phyloP scores from a whole-genome alignment of 1,139 yeast genomes.

The Suhomyces yuchorum region DNA sequence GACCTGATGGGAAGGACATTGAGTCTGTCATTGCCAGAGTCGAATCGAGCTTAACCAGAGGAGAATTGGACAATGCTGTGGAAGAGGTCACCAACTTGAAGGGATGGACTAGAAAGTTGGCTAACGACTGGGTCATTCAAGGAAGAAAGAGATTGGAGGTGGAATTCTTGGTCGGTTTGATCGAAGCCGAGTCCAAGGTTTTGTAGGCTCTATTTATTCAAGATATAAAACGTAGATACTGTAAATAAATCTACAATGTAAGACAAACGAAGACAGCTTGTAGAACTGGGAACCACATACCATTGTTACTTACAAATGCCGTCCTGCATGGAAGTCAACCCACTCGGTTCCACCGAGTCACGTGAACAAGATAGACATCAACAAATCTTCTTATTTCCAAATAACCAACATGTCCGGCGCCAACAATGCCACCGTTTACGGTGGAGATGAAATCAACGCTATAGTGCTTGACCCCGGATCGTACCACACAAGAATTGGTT shows the following conservation, averaged over 20 bases:
- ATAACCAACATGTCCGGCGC: slow-evolving; percentile 20
- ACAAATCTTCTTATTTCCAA: background rate
- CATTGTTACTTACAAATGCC: too few relatives aligned
- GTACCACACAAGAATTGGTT: slow-evolving; percentile 79
- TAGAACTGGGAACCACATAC: background rate
- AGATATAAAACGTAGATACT: background rate
- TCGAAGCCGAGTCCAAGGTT: slow-evolving; percentile 58
- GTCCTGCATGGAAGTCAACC: too few relatives aligned
- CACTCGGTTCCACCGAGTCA: background rate
- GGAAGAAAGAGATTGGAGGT: slow-evolving; percentile 89
- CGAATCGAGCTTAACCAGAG: slow-evolving; percentile 70
- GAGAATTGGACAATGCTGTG: slow-evolving; percentile 83
- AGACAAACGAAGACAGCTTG: background rate
- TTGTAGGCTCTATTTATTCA: slow-evolving; percentile 20
- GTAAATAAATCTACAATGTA: background rate
- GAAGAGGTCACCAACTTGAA: slow-evolving; percentile 87
- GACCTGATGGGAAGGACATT: slow-evolving; percentile 73
- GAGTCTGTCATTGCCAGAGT: slow-evolving; percentile 90
- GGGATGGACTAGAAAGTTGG: slow-evolving; percentile 92
- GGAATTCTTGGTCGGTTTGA: slow-evolving; percentile 70
- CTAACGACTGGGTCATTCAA: slow-evolving; percentile 87
- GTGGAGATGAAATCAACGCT: slow-evolving; percentile 84
- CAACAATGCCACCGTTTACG: slow-evolving; percentile 33
- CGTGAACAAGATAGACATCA: background rate
- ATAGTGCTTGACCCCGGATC: slow-evolving; percentile 93